Conservation (phyloP, 345 rosid genomes). For the Carallia brachiata region DNA sequence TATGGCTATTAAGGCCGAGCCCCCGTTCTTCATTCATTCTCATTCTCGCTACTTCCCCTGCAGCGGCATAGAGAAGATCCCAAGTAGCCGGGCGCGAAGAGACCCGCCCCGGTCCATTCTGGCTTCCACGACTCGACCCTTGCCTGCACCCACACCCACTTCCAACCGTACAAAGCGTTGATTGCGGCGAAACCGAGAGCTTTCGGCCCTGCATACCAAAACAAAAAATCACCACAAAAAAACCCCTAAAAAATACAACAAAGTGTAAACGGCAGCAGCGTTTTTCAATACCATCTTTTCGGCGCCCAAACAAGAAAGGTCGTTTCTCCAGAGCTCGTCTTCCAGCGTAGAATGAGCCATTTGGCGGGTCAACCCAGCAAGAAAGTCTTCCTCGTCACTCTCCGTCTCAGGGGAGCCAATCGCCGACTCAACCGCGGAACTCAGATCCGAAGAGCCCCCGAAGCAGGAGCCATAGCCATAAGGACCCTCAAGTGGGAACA, state of each 20-base stretch:
- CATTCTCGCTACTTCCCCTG: slow-evolving; percentile 47
- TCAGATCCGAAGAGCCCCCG: slow-evolving; percentile 39
- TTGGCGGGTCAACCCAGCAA: slow-evolving; percentile 41
- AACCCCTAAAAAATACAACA: not conserved
- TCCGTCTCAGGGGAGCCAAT: slow-evolving; percentile 53
- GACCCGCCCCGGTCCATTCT: slow-evolving; percentile 11
- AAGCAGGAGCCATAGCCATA: slow-evolving; percentile 38
- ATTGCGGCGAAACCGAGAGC: slow-evolving; percentile 55
- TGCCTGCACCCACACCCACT: slow-evolving; percentile 36
- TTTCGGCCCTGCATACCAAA: slow-evolving; percentile 29
- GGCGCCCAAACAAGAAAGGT: not conserved
- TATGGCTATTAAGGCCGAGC: not conserved
- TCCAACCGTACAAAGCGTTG: slow-evolving; percentile 39
- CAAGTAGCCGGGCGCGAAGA: slow-evolving; percentile 54
- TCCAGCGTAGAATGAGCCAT: slow-evolving; percentile 44
- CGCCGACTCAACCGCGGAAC: slow-evolving; percentile 57
- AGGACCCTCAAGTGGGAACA: slow-evolving; percentile 57
- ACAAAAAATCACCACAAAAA: accelerated
- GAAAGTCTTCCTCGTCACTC: slow-evolving; percentile 52
- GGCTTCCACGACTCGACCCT: slow-evolving; percentile 33
- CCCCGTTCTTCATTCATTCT: slow-evolving; percentile 5
- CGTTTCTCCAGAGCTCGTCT: slow-evolving; percentile 29
- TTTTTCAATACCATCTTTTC: slow-evolving; percentile 36
- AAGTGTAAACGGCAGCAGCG: too few species aligned
- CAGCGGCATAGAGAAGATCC: slow-evolving; percentile 61